Evolutionary conservation across 176 grass and related monocot species (phyloP).

Genomic region (Oryza punctata): DNA sequence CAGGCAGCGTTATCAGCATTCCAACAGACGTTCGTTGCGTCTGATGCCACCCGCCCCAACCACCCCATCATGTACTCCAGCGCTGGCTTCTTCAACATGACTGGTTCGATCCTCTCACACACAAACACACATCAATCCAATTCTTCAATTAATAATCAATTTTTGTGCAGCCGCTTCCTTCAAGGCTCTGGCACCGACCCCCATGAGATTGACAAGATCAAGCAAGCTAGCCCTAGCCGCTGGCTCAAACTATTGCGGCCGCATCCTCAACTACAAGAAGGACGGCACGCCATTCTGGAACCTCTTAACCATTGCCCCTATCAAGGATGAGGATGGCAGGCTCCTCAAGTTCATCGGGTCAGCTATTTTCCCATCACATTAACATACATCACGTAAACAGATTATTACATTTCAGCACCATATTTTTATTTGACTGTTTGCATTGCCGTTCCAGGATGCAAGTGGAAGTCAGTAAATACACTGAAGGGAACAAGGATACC

Average conservation of each 20-base stretch:
- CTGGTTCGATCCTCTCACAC: conserved; percentile 36
- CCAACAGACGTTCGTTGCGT: conserved; percentile 82
- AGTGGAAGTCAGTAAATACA: conserved; percentile 98
- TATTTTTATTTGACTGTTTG: neutral
- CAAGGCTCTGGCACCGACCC: conserved; percentile 75
- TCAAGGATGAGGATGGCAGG: conserved; percentile 88
- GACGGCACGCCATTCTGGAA: conserved; percentile 90
- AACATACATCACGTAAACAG: no score
- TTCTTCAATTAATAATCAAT: no score
- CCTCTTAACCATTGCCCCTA: conserved; percentile 86
- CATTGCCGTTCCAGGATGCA: conserved; percentile 70
- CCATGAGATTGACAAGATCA: conserved; percentile 87
- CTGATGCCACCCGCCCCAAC: conserved; percentile 62
- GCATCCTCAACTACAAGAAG: conserved; percentile 93
- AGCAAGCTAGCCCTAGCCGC: conserved; percentile 57
- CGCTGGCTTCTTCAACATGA: conserved; percentile 79
- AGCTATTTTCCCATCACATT: neutral
- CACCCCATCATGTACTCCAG: conserved; percentile 76
- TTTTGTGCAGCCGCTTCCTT: conserved; percentile 65
- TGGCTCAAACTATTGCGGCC: conserved; percentile 80
- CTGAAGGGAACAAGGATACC: conserved; percentile 76
- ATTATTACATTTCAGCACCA: no score
- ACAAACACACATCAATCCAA: no score
- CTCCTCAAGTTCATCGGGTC: conserved; percentile 96
- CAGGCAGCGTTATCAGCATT: conserved; percentile 68